Evolutionary conservation across 768 basidiomycete species (phyloP), one percentile per base, ranked within the genome.

Genomic region (Pleurotus tuber-regium): DNA sequence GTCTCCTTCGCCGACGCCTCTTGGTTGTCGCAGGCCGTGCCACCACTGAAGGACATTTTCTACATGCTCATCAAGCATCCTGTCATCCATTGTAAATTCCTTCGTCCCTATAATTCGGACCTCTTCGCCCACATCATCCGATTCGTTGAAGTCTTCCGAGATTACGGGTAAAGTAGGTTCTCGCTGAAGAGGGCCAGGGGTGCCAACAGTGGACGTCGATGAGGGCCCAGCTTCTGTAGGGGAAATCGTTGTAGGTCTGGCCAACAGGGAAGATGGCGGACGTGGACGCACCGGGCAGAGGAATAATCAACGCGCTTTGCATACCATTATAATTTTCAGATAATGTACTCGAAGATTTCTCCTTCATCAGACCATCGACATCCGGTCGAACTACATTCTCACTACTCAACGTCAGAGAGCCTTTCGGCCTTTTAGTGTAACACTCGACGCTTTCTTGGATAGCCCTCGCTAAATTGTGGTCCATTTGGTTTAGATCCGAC

Each of bases 41-140:
- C 93, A 96, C 82, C 87, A 94, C 43, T 74, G 64, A 2, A 92
- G 64, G 0, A 86, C 71, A 47, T 74, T 73, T 1, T 60, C 57
- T 19, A 94, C 66, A 55, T 87, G 75, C 1, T 54, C 54, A 19
- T 83, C 74, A 16, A 96, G 74, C 38, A 79, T 54, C 1, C 38
- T 33, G 7, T 79, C 70, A 43, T 89, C 71, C 63, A 87, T 74
- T 1, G 36, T 19, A 54, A 95, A 90, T 19, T 63, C 59, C 56
- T 79, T 85, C 6, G 64, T 79, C 11, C 92, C 92, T 21, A 96
- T 82, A 30, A 91, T 79, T 14, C 68, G 66, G 44, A 62, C 62
- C 29, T 58, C 52, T 14, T 65, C 55, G 24, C 54, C 46, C 24
- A 60, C 46, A 39, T 55, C 30, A 4, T 39, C 46, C 18, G 50